These are phyloP conservation scores for Stentor coeruleus DNA, from an alignment of 73 alveolate species.

Conservation along the genomic window DNA sequence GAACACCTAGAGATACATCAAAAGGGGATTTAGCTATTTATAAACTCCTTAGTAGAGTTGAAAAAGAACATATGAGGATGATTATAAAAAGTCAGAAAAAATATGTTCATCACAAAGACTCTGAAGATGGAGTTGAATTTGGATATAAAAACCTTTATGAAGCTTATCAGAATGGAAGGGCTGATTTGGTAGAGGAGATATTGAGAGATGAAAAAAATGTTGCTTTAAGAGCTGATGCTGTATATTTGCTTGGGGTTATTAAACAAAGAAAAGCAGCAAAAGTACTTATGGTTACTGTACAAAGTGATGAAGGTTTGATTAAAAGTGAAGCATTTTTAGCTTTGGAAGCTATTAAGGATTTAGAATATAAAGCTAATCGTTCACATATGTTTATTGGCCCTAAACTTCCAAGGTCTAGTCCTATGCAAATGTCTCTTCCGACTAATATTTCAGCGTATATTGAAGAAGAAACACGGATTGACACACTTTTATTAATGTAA, in stretches of 20 bases:
- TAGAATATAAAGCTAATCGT: not conserved
- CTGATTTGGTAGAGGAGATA: not conserved
- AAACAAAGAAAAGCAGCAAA: not conserved
- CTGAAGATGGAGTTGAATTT: not conserved
- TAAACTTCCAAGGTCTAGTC: not conserved
- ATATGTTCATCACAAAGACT: not conserved
- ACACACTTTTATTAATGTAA: not conserved
- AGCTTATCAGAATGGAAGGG: not conserved
- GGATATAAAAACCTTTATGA: not conserved
- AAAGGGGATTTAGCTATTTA: slow-evolving; percentile 15
- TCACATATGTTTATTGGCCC: slow-evolving; percentile 6
- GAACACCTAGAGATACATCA: slow-evolving; percentile 33
- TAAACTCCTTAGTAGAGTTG: slow-evolving; percentile 15
- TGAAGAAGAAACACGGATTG: slow-evolving; percentile 22
- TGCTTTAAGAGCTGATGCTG: slow-evolving; percentile 9
- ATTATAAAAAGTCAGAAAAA: too few species aligned
- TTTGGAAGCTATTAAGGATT: not conserved
- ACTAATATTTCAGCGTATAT: not conserved
- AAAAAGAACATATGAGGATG: slow-evolving; percentile 10
- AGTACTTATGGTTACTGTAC: not conserved
- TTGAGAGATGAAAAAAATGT: not conserved
- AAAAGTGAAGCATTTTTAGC: not conserved
- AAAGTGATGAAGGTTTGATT: not conserved
- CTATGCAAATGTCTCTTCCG: slow-evolving; percentile 17
- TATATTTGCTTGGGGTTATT: not conserved